These are phyloP conservation scores for Tolypocladium album DNA, from an alignment of 2,329 filamentous ascomycete species.

Conservation along the genomic window DNA sequence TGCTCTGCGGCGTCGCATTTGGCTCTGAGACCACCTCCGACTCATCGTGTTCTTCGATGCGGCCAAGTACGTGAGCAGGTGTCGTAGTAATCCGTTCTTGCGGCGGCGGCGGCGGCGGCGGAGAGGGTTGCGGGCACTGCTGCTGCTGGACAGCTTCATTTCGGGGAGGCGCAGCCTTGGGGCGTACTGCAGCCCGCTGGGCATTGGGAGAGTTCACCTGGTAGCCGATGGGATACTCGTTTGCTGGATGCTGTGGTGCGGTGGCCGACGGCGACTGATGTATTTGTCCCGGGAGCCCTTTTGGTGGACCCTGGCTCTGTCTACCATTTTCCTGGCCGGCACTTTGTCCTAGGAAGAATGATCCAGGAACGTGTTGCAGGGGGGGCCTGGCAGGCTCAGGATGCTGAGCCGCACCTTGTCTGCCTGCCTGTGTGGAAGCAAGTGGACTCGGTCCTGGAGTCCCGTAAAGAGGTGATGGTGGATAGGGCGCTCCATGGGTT, in stretches of 20 bases:
- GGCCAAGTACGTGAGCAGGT: slow-evolving; percentile 4
- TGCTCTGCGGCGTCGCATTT: background rate
- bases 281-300: background rate
- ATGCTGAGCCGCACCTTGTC: background rate
- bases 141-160: background rate
- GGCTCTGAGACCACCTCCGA: background rate
- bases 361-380: background rate
- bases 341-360: slow-evolving; percentile 2
- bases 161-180: background rate
- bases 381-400: slow-evolving; percentile 3
- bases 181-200: background rate
- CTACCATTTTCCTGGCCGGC: background rate
- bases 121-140: background rate
- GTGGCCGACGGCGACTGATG: background rate
- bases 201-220: background rate
- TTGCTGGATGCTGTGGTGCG: background rate
- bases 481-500: background rate
- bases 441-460: background rate
- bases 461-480: slow-evolving; percentile 2
- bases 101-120: background rate
- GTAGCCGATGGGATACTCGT: slow-evolving; percentile 2
- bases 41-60: slow-evolving; percentile 10
- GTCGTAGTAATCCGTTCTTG: background rate
- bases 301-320: background rate
- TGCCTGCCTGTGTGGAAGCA: too few species aligned